phyloP scores from a whole-genome alignment of 306 rosid genomes.

The Sindora glabra region DNA sequence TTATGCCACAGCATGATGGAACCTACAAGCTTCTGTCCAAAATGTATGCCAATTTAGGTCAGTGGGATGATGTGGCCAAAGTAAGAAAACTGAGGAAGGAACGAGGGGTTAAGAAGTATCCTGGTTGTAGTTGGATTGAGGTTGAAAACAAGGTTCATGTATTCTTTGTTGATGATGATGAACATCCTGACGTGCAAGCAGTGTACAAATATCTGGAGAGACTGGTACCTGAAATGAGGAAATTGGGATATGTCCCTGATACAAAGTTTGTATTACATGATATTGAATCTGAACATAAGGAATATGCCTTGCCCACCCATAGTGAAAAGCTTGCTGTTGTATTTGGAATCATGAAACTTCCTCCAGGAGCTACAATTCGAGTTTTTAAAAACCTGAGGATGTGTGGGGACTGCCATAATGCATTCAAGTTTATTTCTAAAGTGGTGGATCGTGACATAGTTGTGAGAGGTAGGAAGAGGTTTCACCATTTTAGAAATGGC shows the following conservation, averaged over 20 bases:
- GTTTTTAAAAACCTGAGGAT: conserved; percentile 5
- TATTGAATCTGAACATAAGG: not conserved
- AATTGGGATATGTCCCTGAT: not conserved
- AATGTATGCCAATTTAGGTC: conserved; percentile 6
- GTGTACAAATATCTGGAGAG: conserved; percentile 1
- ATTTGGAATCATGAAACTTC: not conserved
- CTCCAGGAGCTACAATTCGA: conserved; percentile 2
- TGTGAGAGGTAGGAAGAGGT: too few relatives aligned
- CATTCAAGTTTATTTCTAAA: not conserved
- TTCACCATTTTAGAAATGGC: too few relatives aligned
- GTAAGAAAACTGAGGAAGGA: conserved; percentile 5
- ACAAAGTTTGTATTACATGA: not conserved
- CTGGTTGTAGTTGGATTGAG: conserved; percentile 16
- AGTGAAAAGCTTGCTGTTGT: not conserved
- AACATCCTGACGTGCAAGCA: not conserved
- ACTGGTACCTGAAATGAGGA: not conserved
- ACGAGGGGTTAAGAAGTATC: conserved; percentile 1
- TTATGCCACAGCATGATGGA: not conserved
- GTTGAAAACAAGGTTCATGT: conserved; percentile 7
- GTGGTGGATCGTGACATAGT: too few relatives aligned
- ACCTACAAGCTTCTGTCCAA: not conserved
- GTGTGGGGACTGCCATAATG: conserved; percentile 3
- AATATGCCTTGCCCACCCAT: not conserved
- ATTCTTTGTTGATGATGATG: not conserved
- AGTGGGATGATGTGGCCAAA: conserved; percentile 6